phyloP scores from a whole-genome alignment of 257 asterid species.

The Rehmannia glutinosa region DNA sequence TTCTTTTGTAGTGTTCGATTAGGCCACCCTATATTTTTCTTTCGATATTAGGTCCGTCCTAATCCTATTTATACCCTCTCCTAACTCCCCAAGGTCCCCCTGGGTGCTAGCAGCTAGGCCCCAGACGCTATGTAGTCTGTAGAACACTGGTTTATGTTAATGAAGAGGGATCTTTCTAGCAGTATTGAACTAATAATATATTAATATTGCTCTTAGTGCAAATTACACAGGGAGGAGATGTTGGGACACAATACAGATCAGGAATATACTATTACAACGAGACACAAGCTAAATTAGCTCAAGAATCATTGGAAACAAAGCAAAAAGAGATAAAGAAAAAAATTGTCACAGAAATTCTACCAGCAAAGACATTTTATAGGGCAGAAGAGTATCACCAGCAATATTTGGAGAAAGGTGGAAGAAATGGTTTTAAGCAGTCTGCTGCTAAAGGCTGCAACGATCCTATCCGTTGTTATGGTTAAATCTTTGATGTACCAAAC shows the following conservation, averaged over 20 bases:
- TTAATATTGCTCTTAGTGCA: not conserved
- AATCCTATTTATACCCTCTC: too few species aligned
- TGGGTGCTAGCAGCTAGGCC: too few species aligned
- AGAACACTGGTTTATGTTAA: not conserved
- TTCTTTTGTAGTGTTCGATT: too few species aligned
- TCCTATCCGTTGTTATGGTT: constrained; percentile 82
- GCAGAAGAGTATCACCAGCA: constrained; percentile 95
- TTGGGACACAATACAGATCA: constrained; percentile 71
- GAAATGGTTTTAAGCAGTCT: constrained; percentile 52
- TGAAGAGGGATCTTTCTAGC: too few species aligned
- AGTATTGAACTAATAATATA: too few species aligned
- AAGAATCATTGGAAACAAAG: constrained; percentile 58
- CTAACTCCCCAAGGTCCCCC: too few species aligned
- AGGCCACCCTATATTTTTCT: too few species aligned
- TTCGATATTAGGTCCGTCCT: too few species aligned
- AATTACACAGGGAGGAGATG: constrained; percentile 54
- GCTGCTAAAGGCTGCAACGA: constrained; percentile 85
- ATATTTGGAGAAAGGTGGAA: constrained; percentile 75
- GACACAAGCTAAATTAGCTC: constrained; percentile 48
- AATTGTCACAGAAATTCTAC: constrained; percentile 68
- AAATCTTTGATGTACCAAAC: too few species aligned
- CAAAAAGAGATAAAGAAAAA: constrained; percentile 36
- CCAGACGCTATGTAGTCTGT: not conserved
- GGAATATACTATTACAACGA: constrained; percentile 71
- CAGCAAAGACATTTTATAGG: constrained; percentile 63